These are phyloP conservation scores for Phialophora tarda DNA, from an alignment of 2,329 filamentous ascomycete genomes.

Conservation along the genomic window DNA sequence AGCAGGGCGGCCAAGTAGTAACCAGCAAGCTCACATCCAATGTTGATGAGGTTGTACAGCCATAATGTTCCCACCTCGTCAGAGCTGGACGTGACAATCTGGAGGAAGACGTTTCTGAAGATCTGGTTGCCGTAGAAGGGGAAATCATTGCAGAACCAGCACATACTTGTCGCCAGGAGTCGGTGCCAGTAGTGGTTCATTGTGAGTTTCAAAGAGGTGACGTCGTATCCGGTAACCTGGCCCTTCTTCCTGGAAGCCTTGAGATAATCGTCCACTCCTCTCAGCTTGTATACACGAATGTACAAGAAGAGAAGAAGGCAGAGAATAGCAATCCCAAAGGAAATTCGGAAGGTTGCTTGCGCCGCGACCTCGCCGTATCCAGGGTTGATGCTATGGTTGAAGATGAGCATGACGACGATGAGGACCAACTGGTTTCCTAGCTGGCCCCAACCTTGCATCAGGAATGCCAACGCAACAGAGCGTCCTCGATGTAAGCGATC, in stretches of 20 bases:
- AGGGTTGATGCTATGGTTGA: slow-evolving; percentile 77
- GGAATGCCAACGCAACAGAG: slow-evolving; percentile 91
- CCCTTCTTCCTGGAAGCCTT: slow-evolving; percentile 80
- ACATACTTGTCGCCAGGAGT: slow-evolving; percentile 14
- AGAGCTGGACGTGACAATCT: slow-evolving; percentile 73
- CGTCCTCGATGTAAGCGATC: slow-evolving; percentile 94
- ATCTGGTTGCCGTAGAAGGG: slow-evolving; percentile 99
- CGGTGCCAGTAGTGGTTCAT: slow-evolving; percentile 77
- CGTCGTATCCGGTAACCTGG: slow-evolving; percentile 89
- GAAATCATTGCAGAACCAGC: slow-evolving; percentile 93
- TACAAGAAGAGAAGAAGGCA: slow-evolving; percentile 94
- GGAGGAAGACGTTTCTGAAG: slow-evolving; percentile 89
- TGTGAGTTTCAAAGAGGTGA: slow-evolving; percentile 81
- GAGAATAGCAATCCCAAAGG: slow-evolving; percentile 85
- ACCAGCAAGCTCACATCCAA: background rate
- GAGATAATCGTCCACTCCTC: slow-evolving; percentile 78
- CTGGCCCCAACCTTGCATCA: slow-evolving; percentile 99
- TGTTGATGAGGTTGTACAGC: slow-evolving; percentile 79
- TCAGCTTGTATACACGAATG: slow-evolving; percentile 95
- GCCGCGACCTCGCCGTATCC: slow-evolving; percentile 76
- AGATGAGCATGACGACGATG: slow-evolving; percentile 83
- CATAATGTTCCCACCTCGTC: slow-evolving; percentile 76
- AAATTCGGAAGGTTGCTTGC: slow-evolving; percentile 90
- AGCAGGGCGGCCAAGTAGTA: slow-evolving; percentile 69
- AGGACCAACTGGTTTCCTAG: slow-evolving; percentile 89